Base-by-base conservation (phyloP, 768 basidiomycete genomes). In the Paxillus ammoniavirescens region DNA sequence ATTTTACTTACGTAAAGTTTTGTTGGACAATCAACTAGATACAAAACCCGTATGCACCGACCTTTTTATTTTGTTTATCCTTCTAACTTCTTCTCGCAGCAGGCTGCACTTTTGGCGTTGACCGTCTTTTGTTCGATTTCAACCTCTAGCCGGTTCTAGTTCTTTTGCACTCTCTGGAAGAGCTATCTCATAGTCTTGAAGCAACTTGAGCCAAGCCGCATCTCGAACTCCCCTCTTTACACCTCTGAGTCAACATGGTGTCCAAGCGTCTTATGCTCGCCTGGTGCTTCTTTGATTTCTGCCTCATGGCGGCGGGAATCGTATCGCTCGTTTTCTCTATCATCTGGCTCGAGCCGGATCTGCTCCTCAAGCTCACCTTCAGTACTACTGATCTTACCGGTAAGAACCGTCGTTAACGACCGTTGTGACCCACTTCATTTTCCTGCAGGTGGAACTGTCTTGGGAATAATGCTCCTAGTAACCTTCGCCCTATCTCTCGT, bases 331-430 rank as follows among this genome's bases (percentile, higher is more conserved):
- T 78, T 40, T 72, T 92, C 45, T 88, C 90, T 15, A 72, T 93
- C 52, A 64, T 88, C 35, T 93, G 89, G 87, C 78, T 82, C 49
- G 72, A 75, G 42, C 78, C 83, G 8, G 79, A 89, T 62, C 65
- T 87, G n/a, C 72, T 94, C 53, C 74, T 87, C 70, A 91, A 91
- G 66, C 75, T 91, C 74, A 82, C 87, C 31, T 70, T 94, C 47
- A 80, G 77, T 54, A 60, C 69, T 13, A 61, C 73, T 44, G 79
- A 89, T 58, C 74, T 91, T 38, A 81, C 76, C 28, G 79, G 91
- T 87, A 63, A 64, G 81, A 70, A 17, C 42, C 36, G 23, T 49
- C 23, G 45, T 33, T 9, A 9, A n/a, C 23, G 23, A 28, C 8
- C 49, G 49, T 48, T 33, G 44, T 18, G 17, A 5, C 3, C 36